Conservation (phyloP, 176 grass and related monocot genomes). For the Panicum miliaceum region DNA sequence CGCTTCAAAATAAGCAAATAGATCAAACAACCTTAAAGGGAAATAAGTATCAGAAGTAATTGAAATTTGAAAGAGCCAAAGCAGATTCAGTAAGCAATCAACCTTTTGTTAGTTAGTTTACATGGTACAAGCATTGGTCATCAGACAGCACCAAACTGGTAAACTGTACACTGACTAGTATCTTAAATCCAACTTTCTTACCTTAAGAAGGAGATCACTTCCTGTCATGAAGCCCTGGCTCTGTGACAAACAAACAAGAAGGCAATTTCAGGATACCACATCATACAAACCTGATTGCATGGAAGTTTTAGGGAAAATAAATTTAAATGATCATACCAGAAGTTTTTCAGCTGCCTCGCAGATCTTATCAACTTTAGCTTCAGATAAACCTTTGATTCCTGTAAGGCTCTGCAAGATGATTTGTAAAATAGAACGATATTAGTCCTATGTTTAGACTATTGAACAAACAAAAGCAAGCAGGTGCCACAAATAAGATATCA, state of each 20-base stretch:
- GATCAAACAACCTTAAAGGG: constrained; percentile 2
- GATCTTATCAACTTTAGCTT: constrained; percentile 93
- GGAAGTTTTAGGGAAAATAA: constrained; percentile 13
- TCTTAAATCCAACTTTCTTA: constrained; percentile 28
- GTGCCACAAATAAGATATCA: not conserved
- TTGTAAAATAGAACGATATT: not conserved
- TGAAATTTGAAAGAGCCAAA: not conserved
- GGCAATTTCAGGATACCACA: constrained; percentile 32
- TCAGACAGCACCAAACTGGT: constrained; percentile 15
- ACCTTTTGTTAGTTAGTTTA: not conserved
- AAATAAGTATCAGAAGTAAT: constrained; percentile 16
- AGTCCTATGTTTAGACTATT: constrained; percentile 1
- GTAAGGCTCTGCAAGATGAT: constrained; percentile 64
- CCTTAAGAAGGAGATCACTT: constrained; percentile 75
- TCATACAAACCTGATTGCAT: constrained; percentile 3
- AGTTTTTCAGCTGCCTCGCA: constrained; percentile 81
- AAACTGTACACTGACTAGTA: constrained; percentile 14
- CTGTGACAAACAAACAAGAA: constrained; percentile 42
- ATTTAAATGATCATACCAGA: constrained; percentile 50
- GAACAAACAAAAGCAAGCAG: not conserved
- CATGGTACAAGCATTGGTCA: not conserved
- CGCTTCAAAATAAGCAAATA: constrained; percentile 45
- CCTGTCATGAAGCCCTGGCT: constrained; percentile 80
- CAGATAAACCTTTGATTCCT: constrained; percentile 90
- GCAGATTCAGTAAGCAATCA: not conserved